A percentile compares a stretch with the other conserved stretches of the same genome.
phyloP scores from a whole-genome alignment of 192 early-diverging fungal species.

The Globomyces pollinis-pini region DNA sequence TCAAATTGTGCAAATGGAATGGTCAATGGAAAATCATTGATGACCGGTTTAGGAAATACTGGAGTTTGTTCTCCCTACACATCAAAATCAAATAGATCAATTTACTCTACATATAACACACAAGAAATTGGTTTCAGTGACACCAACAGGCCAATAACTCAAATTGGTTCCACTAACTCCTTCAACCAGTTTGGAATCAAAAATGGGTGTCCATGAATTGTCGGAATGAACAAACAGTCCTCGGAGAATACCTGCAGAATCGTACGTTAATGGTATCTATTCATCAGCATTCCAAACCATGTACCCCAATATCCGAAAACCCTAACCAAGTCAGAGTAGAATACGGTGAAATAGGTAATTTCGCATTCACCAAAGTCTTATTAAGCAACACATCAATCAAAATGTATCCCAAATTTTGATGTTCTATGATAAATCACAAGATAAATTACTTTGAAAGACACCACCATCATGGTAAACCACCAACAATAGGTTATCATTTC shows the following conservation, averaged over 20 bases:
- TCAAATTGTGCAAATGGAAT: slow-evolving; percentile 46
- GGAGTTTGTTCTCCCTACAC: slow-evolving; percentile 62
- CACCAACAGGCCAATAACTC: slow-evolving; percentile 89
- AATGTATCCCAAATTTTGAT: slow-evolving; percentile 52
- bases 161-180: too few species aligned
- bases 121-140: slow-evolving; percentile 61
- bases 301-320: slow-evolving; percentile 68
- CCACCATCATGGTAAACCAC: slow-evolving; percentile 43
- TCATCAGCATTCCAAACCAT: slow-evolving; percentile 1
- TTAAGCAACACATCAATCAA: slow-evolving; percentile 50
- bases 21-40: slow-evolving; percentile 55
- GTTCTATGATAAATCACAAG: too few species aligned
- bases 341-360: slow-evolving; percentile 54
- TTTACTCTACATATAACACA: too few species aligned
- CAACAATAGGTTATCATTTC: slow-evolving; percentile 27
- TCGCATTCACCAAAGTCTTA: slow-evolving; percentile 47
- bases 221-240: slow-evolving; percentile 63
- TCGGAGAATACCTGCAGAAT: slow-evolving; percentile 69
- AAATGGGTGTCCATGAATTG: slow-evolving; percentile 73
- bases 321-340: slow-evolving; percentile 71
- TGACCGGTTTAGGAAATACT: slow-evolving; percentile 60
- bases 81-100: too few species aligned
- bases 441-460: slow-evolving; percentile 35
- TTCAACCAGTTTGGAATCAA: slow-evolving; percentile 58
- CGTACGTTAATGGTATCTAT: slow-evolving; percentile 68